Conservation (phyloP, 2,329 filamentous ascomycete species). For the Huntiella omanensis region DNA sequence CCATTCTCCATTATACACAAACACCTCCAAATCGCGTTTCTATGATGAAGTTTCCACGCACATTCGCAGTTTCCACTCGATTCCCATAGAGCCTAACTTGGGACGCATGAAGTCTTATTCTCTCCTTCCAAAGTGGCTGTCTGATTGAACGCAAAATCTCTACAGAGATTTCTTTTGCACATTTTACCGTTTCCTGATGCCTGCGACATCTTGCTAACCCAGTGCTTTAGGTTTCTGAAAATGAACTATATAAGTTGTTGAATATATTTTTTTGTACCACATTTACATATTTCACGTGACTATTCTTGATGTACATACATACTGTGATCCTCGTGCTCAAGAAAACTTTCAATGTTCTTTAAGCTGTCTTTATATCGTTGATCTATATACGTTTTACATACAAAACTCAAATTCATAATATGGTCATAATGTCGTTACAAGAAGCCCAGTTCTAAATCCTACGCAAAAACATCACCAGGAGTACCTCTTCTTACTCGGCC, state of each 20-base stretch:
- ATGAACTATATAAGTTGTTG: slow-evolving; percentile 10
- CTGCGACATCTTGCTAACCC: slow-evolving; percentile 4
- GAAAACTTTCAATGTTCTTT: slow-evolving; percentile 16
- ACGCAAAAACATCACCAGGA: slow-evolving; percentile 10
- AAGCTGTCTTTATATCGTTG: background rate
- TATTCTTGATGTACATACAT: slow-evolving; percentile 12
- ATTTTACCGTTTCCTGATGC: background rate
- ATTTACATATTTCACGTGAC: slow-evolving; percentile 13
- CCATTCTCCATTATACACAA: background rate
- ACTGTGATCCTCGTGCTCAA: no score
- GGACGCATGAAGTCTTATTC: slow-evolving; percentile 46
- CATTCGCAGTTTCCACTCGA: slow-evolving; percentile 86
- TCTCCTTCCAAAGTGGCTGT: slow-evolving; percentile 53
- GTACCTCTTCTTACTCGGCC: slow-evolving; percentile 32
- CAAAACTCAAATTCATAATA: no score
- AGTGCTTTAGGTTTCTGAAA: slow-evolving; percentile 13
- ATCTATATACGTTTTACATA: no score
- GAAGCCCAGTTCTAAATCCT: no score
- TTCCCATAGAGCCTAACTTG: slow-evolving; percentile 47
- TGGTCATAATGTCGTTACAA: no score
- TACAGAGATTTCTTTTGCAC: background rate
- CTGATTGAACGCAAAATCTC: slow-evolving; percentile 27
- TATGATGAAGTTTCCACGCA: slow-evolving; percentile 58
- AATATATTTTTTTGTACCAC: background rate
- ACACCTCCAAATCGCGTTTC: slow-evolving; percentile 9